A percentile compares a stretch with the other conserved stretches of the same genome.
phyloP scores from a whole-genome alignment of 2,329 filamentous ascomycete species.

The Periconia digitata region DNA sequence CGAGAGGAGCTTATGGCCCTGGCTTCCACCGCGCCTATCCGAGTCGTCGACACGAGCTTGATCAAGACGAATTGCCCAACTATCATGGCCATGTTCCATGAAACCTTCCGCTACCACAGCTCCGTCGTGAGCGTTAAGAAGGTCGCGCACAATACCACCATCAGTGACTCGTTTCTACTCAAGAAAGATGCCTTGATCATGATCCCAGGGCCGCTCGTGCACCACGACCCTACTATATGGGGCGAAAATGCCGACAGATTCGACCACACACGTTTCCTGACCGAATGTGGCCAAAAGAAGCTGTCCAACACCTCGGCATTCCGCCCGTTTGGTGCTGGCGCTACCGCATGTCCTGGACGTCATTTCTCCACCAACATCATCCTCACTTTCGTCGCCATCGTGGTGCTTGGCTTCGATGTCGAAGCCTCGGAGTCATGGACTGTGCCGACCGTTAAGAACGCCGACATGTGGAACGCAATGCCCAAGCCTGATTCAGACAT shows the following conservation, averaged over 20 bases:
- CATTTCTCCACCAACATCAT: slow-evolving; percentile 43
- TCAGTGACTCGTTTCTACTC: slow-evolving; percentile 37
- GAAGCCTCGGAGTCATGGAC: slow-evolving; percentile 22
- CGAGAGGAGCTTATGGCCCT: slow-evolving; percentile 32
- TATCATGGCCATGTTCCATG: slow-evolving; percentile 46
- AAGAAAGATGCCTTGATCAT: slow-evolving; percentile 40
- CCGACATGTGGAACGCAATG: slow-evolving; percentile 37
- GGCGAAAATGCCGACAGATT: slow-evolving; percentile 33
- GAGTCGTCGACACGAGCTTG: slow-evolving; percentile 32
- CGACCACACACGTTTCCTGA: slow-evolving; percentile 36
- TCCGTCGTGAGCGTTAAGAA: slow-evolving; percentile 43
- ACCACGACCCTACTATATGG: slow-evolving; percentile 37
- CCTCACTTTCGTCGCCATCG: slow-evolving; percentile 32
- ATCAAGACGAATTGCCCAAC: slow-evolving; percentile 43
- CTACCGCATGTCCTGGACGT: slow-evolving; percentile 41
- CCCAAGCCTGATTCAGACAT: slow-evolving; percentile 32
- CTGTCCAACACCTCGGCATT: slow-evolving; percentile 29
- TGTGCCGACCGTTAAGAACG: slow-evolving; percentile 23
- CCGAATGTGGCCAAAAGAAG: slow-evolving; percentile 11
- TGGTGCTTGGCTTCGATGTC: slow-evolving; percentile 39
- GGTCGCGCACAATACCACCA: slow-evolving; percentile 39
- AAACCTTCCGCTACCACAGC: slow-evolving; percentile 44
- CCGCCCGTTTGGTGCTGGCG: slow-evolving; percentile 39
- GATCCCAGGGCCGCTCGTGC: slow-evolving; percentile 38
- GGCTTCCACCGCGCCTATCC: not conserved